Evolutionary conservation across 2,329 filamentous ascomycete species (phyloP).

Genomic region (Ophiobolus disseminans): DNA sequence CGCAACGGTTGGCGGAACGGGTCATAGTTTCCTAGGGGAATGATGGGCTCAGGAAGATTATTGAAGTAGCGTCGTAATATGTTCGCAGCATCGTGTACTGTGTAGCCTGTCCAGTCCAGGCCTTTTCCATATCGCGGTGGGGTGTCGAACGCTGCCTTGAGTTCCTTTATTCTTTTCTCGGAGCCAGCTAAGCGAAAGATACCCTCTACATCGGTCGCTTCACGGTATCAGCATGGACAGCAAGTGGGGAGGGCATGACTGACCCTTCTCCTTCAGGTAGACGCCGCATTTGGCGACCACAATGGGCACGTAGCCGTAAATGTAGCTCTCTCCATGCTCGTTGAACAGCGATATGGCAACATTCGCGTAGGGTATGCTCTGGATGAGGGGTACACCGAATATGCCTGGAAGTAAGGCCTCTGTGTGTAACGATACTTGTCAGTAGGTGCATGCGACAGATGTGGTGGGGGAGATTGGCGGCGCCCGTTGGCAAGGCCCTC

Average conservation of each 20-base stretch:
- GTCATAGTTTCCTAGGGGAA: constrained; percentile 91
- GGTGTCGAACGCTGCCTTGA: constrained; percentile 90
- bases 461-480: constrained; percentile 23
- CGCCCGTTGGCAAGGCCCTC: constrained; percentile 15
- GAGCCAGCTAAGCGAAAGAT: constrained; percentile 97
- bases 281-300: constrained; percentile 98
- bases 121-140: constrained; percentile 91
- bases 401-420: constrained; percentile 72
- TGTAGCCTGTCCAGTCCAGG: constrained; percentile 95
- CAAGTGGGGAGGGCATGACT: constrained; percentile 2
- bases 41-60: constrained; percentile 93
- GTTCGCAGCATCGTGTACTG: constrained; percentile 97
- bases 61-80: constrained; percentile 95
- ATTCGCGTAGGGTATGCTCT: constrained; percentile 97
- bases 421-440: constrained; percentile 26
- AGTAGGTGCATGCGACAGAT: constrained; percentile 29
- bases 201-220: constrained; percentile 92
- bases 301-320: constrained; percentile 98
- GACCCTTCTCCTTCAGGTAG: constrained; percentile 97
- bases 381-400: constrained; percentile 90
- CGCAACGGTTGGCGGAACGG: constrained; percentile 85
- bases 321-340: constrained; percentile 91
- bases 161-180: constrained; percentile 96
- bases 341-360: constrained; percentile 97
- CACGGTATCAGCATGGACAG: constrained; percentile 27